phyloP scores from a whole-genome alignment of 1,284 basidiomycete species.

The Tilletia caries region DNA sequence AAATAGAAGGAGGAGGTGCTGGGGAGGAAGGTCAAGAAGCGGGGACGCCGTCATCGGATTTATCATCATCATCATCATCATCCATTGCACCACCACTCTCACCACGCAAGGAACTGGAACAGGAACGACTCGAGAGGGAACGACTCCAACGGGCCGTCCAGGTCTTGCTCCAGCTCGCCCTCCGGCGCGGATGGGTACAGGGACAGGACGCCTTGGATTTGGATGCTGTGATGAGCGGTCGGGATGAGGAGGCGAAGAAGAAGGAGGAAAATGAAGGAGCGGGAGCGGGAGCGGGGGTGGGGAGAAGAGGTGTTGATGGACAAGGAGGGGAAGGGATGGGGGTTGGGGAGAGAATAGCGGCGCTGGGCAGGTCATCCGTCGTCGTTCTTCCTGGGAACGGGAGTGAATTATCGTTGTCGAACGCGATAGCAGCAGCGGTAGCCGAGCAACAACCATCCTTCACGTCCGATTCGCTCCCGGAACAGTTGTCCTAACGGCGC shows the following conservation, averaged over 20 bases:
- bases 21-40: not conserved
- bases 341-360: not conserved
- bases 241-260: not conserved
- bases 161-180: conserved; percentile 37
- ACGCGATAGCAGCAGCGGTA: not conserved
- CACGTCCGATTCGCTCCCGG: too few species aligned
- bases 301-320: not conserved
- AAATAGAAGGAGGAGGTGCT: too few species aligned
- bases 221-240: conserved; percentile 25
- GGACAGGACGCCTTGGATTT: conserved; percentile 38
- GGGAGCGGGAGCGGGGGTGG: not conserved
- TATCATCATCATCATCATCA: too few species aligned
- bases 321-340: not conserved
- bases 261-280: not conserved
- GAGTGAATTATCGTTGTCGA: not conserved
- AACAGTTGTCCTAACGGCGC: too few species aligned
- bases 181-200: conserved; percentile 36
- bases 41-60: not conserved
- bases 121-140: conserved; percentile 23
- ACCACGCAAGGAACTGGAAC: too few species aligned
- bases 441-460: not conserved
- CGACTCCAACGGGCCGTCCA: conserved; percentile 34
- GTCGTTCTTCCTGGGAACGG: not conserved
- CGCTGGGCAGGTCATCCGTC: not conserved
- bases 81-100: too few species aligned